Evolutionary conservation across 768 basidiomycete genomes (phyloP).

Genomic region (Piloderma croceum): DNA sequence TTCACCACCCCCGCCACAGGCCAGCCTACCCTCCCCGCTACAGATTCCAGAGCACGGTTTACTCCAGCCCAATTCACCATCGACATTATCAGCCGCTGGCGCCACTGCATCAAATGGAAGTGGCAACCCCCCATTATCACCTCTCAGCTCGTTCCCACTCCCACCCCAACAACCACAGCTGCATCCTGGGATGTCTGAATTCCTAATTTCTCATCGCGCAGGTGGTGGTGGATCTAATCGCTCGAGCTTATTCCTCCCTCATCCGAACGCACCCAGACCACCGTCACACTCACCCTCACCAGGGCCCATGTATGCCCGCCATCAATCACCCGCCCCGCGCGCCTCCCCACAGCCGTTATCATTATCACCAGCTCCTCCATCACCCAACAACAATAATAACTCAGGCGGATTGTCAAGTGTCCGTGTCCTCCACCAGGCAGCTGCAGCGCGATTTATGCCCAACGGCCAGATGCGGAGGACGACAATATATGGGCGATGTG

Average conservation of each 20-base stretch:
- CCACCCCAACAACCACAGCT: conserved; percentile 17
- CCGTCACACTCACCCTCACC: conserved; percentile 27
- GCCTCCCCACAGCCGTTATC: conserved; percentile 6
- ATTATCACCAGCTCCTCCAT: neutral
- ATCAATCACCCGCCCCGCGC: conserved; percentile 12
- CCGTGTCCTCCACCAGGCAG: conserved; percentile 18
- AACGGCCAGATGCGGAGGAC: conserved; percentile 25
- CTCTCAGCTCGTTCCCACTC: conserved; percentile 12
- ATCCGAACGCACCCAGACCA: conserved; percentile 50
- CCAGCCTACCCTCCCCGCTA: too few species aligned
- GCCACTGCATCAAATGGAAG: too few species aligned
- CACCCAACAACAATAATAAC: conserved; percentile 8
- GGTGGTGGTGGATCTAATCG: too few species aligned
- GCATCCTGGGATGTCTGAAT: conserved; percentile 18
- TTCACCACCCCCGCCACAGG: too few species aligned
- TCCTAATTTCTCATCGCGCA: conserved; percentile 13
- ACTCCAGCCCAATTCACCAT: too few species aligned
- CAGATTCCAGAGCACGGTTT: too few species aligned
- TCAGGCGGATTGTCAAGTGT: too few species aligned
- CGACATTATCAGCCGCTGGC: too few species aligned
- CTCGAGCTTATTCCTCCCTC: conserved; percentile 47
- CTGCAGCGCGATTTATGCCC: conserved; percentile 10
- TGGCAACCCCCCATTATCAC: conserved; percentile 13
- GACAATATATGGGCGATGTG: conserved; percentile 59
- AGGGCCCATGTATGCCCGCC: conserved; percentile 59